Evolutionary conservation across 169 alveolate genomes (phyloP).

Genomic region (Eimeria praecox): DNA sequence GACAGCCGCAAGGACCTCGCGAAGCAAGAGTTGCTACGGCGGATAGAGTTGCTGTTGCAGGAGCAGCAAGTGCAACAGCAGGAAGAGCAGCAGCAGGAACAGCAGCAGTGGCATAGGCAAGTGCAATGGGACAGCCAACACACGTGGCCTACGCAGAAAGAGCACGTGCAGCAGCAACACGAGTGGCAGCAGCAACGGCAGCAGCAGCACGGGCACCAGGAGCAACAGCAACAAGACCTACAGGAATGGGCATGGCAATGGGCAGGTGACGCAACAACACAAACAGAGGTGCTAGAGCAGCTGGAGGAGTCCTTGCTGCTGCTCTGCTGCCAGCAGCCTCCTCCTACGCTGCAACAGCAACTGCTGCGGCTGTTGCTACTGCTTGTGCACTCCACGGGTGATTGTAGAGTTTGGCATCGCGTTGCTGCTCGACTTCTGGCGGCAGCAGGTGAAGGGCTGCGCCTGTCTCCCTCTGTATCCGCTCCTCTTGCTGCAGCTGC

Average conservation of each 20-base stretch:
- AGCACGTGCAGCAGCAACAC: neutral
- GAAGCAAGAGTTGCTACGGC: conserved; percentile 70
- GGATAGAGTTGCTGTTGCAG: conserved; percentile 51
- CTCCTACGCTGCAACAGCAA: conserved; percentile 65
- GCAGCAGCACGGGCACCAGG: neutral
- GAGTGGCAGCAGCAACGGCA: neutral
- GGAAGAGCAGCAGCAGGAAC: conserved; percentile 25
- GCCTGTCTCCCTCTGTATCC: neutral
- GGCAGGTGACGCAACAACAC: conserved; percentile 14
- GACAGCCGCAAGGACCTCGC: conserved; percentile 71
- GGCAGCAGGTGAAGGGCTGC: conserved; percentile 55
- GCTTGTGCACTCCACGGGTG: neutral
- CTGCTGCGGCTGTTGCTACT: conserved; percentile 51
- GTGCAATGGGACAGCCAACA: neutral
- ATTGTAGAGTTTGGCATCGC: conserved; percentile 33
- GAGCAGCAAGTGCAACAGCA: conserved; percentile 32
- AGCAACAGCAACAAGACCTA: conserved; percentile 36
- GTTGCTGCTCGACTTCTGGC: conserved; percentile 66
- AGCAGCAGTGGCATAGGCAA: neutral
- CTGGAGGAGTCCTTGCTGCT: conserved; percentile 58
- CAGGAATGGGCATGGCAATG: conserved; percentile 27
- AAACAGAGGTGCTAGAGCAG: conserved; percentile 15
- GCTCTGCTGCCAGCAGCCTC: conserved; percentile 70
- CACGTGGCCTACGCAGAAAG: neutral
- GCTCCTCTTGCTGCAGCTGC: conserved; percentile 17